A percentile compares a stretch with the other conserved stretches of the same genome.
These are phyloP conservation scores for Fusarium sambucinum DNA, from an alignment of 2,329 filamentous ascomycete genomes.

Conservation along the genomic window DNA sequence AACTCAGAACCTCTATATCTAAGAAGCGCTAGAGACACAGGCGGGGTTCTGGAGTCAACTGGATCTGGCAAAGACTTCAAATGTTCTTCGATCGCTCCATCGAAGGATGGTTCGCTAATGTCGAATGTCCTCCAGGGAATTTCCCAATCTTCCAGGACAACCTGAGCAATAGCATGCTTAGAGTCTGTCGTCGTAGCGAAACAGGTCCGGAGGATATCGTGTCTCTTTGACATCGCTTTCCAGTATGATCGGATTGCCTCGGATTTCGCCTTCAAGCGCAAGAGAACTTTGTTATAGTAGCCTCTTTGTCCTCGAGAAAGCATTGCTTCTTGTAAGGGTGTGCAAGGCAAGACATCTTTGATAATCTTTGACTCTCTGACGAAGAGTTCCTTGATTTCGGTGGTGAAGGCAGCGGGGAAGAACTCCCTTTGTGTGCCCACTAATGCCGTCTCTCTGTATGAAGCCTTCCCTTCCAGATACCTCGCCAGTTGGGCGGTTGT, in stretches of 20 bases:
- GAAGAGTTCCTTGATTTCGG: constrained; percentile 51
- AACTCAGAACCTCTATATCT: constrained; percentile 49
- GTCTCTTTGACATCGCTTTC: constrained; percentile 71
- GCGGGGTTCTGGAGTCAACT: constrained; percentile 60
- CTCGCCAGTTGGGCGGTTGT: constrained; percentile 72
- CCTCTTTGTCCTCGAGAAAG: constrained; percentile 66
- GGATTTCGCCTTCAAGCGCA: constrained; percentile 68
- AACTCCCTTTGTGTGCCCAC: constrained; percentile 12
- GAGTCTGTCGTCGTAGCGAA: constrained; percentile 75
- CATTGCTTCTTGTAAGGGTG: constrained; percentile 90
- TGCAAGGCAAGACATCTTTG: constrained; percentile 78
- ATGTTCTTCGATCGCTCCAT: constrained; percentile 56
- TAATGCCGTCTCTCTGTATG: not conserved
- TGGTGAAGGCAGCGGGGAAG: constrained; percentile 48
- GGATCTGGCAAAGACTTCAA: constrained; percentile 53
- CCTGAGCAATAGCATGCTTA: constrained; percentile 76
- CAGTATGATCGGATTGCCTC: constrained; percentile 69
- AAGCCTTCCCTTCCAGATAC: constrained; percentile 21
- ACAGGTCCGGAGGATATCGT: constrained; percentile 82
- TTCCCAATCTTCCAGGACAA: constrained; percentile 67
- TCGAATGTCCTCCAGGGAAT: constrained; percentile 57
- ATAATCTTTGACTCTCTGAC: constrained; percentile 53
- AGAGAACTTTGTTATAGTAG: constrained; percentile 80
- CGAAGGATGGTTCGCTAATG: constrained; percentile 50
- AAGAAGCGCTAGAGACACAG: constrained; percentile 60